Conservation (phyloP, 2,329 filamentous ascomycete genomes). For the Calonectria pseudoreteaudii region DNA sequence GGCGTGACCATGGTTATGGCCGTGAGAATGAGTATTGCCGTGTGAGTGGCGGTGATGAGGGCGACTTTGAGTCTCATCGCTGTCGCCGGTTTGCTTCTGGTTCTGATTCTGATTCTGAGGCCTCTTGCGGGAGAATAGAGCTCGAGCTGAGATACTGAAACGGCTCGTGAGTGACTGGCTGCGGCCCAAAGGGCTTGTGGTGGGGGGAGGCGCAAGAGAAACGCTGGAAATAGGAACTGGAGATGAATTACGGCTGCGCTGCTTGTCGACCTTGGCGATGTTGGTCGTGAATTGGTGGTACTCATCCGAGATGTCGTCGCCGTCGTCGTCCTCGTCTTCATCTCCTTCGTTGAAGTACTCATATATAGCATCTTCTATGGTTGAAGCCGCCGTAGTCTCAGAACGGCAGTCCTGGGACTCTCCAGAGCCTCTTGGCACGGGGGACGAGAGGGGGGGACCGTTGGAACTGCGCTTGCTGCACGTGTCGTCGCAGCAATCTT, state of each 20-base stretch:
- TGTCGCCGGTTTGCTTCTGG: constrained; percentile 26
- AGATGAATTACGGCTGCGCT: constrained; percentile 28
- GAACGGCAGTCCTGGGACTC: neutral
- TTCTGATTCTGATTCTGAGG: constrained; percentile 26
- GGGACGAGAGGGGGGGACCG: constrained; percentile 34
- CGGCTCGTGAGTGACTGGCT: constrained; percentile 39
- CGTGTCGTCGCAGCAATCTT: constrained; percentile 39
- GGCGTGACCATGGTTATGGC: neutral
- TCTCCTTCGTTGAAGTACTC: neutral
- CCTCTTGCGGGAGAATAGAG: constrained; percentile 44
- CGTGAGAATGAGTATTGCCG: neutral
- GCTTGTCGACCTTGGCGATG: constrained; percentile 44
- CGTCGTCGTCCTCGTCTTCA: constrained; percentile 46
- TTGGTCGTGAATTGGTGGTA: constrained; percentile 51
- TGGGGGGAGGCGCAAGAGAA: constrained; percentile 5
- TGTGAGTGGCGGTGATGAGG: neutral
- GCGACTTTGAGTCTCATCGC: neutral
- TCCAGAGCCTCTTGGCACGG: neutral
- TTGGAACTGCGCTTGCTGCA: constrained; percentile 39
- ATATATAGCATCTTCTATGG: neutral
- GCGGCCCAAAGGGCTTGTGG: constrained; percentile 1
- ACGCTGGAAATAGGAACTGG: neutral
- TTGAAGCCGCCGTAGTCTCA: neutral
- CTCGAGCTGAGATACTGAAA: constrained; percentile 42
- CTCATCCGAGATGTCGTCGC: constrained; percentile 48